Conservation (phyloP, 2,329 filamentous ascomycete species). For the Trichoderma afroharzianum region DNA sequence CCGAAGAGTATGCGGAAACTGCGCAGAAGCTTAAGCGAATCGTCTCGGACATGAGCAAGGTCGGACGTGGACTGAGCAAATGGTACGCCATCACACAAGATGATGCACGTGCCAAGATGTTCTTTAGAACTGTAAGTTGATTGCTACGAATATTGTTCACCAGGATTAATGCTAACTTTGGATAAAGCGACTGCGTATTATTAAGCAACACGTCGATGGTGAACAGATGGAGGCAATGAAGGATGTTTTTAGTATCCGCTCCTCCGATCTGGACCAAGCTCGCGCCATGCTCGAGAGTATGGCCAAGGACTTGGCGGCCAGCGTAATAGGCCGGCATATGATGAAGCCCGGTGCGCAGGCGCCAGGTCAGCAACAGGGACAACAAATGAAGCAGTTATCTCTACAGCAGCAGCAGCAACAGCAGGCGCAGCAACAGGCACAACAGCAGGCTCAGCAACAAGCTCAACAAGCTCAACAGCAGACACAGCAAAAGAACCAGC, state of each 20-base stretch:
- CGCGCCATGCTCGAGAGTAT: slow-evolving; percentile 49
- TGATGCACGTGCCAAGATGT: slow-evolving; percentile 48
- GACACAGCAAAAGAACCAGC: slow-evolving; percentile 25
- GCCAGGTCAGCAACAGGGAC: slow-evolving; percentile 9
- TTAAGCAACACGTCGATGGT: slow-evolving; percentile 51
- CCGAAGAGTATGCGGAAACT: slow-evolving; percentile 43
- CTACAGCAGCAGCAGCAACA: slow-evolving; percentile 23
- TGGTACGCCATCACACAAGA: slow-evolving; percentile 50
- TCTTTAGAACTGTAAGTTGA: slow-evolving; percentile 50
- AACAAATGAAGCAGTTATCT: neutral
- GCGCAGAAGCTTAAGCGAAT: slow-evolving; percentile 42
- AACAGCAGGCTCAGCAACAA: slow-evolving; percentile 22
- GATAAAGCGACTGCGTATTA: slow-evolving; percentile 49
- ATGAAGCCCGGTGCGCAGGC: slow-evolving; percentile 23
- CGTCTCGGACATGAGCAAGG: slow-evolving; percentile 40
- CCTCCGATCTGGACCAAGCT: slow-evolving; percentile 48
- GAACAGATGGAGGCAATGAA: slow-evolving; percentile 44
- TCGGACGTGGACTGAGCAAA: slow-evolving; percentile 42
- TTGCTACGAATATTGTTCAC: too few species aligned
- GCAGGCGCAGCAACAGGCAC: slow-evolving; percentile 23
- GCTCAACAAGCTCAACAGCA: slow-evolving; percentile 25
- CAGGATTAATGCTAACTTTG: slow-evolving; percentile 30
- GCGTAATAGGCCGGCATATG: slow-evolving; percentile 28
- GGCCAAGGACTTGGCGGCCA: slow-evolving; percentile 43
- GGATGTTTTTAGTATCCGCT: slow-evolving; percentile 49